Evolutionary conservation across 768 basidiomycete genomes (phyloP), one percentile per base, ranked within the genome.

Genomic region (Antrodiella citrinella): DNA sequence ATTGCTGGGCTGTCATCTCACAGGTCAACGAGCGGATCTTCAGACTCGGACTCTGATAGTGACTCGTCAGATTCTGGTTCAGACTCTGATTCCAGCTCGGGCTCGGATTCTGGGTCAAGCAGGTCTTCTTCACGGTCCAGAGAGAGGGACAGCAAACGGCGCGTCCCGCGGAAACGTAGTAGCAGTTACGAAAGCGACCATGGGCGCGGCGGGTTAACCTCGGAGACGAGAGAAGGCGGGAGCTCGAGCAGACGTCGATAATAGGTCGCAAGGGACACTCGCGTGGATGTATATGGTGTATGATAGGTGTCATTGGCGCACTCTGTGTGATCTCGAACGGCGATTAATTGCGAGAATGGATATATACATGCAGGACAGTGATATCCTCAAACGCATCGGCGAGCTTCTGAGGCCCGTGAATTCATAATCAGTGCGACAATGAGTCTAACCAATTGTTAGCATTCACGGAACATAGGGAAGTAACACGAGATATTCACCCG

Each of bases 381-480:
- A n/a, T n/a, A n/a, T n/a, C 19, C 26, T 20, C 41, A 20, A 44
- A 26, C 26, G 40, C 59, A 60, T 18, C 40, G 24, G 19, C 50
- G 26, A 18, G 60, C 60, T 20, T 73, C 70, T 10, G 75, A 73
- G 0, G 82, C 84, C 62, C 72, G 77, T 9, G 91, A 87, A 68
- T 96, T 92, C 81, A 96, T 86, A 44, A 96, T 87, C 24, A 96
- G 74, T 5, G 91, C 90, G 46, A 96, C 90, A 56, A 96, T 89
- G 45, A 89, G 74, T 26, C 86, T 85, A 52, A 2, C 10, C 22
- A 44, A 25, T 26, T 13, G 26, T 10, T 23, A 49, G 44, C 10
- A 20, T 44, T 40, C 19, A n/a, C 30, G 20, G 44, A 2, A 13
- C 45, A 12, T 3, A 45, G 26, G 21, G 19, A 23, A 53, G 21